A percentile compares a stretch with the other conserved stretches of the same genome.
phyloP scores from a whole-genome alignment of 768 basidiomycete species.

The Tricholoma saponaceum region DNA sequence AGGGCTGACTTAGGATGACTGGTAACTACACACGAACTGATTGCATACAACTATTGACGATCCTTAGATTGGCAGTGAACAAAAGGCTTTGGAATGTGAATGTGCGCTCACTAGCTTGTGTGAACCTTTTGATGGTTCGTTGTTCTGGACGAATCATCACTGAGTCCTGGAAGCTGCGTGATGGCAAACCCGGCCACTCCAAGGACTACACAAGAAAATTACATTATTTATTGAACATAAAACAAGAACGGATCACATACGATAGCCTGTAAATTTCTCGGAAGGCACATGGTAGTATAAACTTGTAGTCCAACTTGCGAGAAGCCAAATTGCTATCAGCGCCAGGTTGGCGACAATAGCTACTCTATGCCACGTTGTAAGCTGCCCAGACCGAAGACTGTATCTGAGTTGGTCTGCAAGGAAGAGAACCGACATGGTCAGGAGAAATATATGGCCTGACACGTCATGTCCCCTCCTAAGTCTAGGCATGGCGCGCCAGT shows the following conservation, averaged over 20 bases:
- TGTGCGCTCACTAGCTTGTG: neutral
- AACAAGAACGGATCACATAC: conserved; percentile 42
- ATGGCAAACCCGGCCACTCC: conserved; percentile 15
- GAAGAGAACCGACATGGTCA: conserved; percentile 76
- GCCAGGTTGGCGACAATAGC: conserved; percentile 43
- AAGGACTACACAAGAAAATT: conserved; percentile 10
- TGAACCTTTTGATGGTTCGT: neutral
- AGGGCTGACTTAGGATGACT: neutral
- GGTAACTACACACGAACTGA: neutral
- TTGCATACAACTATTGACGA: neutral
- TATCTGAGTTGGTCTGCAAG: conserved; percentile 70
- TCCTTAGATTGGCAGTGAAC: neutral
- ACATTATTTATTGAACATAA: neutral
- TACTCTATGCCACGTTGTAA: conserved; percentile 40
- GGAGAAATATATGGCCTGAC: conserved; percentile 89
- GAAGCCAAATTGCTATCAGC: conserved; percentile 62
- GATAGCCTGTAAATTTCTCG: conserved; percentile 83
- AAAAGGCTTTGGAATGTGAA: neutral
- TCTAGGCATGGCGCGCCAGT: conserved; percentile 52
- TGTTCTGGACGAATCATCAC: neutral
- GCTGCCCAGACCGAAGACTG: conserved; percentile 38
- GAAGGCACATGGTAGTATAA: conserved; percentile 87
- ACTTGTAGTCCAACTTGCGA: conserved; percentile 76
- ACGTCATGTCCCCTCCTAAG: conserved; percentile 86
- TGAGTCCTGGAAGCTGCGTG: conserved; percentile 11